Conservation (phyloP, 2,329 filamentous ascomycete genomes). For the Albophoma yamanashiensis region DNA sequence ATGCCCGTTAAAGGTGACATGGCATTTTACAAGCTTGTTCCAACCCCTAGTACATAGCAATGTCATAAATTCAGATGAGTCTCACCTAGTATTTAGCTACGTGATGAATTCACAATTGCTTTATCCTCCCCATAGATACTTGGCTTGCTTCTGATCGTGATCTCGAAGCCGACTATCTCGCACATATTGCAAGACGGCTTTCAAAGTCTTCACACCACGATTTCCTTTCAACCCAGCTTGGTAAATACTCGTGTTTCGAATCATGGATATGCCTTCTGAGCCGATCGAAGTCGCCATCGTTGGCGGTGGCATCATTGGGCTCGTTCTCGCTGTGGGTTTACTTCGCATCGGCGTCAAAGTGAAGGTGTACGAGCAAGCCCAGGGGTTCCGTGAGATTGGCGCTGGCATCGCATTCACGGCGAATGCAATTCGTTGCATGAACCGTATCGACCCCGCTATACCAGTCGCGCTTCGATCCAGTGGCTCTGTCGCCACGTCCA, state of each 20-base stretch:
- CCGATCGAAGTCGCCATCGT: constrained; percentile 28
- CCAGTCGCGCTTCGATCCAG: constrained; percentile 19
- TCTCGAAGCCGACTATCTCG: no score
- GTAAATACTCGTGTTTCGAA: background rate
- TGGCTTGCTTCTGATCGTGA: no score
- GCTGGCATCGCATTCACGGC: constrained; percentile 41
- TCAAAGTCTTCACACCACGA: background rate
- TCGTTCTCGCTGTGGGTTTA: constrained; percentile 36
- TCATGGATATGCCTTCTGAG: background rate
- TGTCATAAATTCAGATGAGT: no score
- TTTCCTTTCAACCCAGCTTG: background rate
- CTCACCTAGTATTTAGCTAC: no score
- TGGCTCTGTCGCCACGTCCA: background rate
- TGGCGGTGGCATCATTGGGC: constrained; percentile 40
- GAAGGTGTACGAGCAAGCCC: constrained; percentile 35
- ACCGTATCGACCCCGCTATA: constrained; percentile 23
- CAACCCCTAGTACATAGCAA: no score
- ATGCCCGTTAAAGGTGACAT: no score
- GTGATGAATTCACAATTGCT: no score
- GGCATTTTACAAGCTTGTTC: no score
- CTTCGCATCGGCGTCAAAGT: constrained; percentile 29
- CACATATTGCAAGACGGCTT: background rate
- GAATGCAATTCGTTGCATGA: constrained; percentile 25
- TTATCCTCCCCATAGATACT: no score
- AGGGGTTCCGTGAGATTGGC: constrained; percentile 32